Conservation (phyloP, 176 grass and related monocot genomes). For the Zea mays region DNA sequence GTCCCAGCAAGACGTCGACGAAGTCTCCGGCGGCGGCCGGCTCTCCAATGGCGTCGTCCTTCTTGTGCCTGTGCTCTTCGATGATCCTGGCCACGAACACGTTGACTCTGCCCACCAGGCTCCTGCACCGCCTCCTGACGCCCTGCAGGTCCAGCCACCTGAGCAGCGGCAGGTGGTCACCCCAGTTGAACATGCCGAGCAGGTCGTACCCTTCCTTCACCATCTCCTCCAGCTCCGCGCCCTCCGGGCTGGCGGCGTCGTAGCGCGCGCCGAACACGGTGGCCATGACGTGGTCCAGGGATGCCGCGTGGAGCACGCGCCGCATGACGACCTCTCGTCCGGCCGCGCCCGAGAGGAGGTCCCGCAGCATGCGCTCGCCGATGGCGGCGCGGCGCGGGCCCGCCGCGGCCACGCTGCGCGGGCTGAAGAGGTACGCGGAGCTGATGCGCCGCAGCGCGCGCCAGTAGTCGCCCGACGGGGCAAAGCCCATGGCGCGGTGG, state of each 20-base stretch:
- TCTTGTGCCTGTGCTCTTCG: constrained; percentile 54
- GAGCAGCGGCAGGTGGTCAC: constrained; percentile 57
- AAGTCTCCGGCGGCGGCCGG: constrained; percentile 43
- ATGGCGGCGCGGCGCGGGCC: constrained; percentile 41
- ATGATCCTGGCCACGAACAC: constrained; percentile 60
- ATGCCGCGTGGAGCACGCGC: constrained; percentile 48
- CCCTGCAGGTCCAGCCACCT: constrained; percentile 64
- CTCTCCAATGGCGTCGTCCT: not conserved
- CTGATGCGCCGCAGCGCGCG: constrained; percentile 56
- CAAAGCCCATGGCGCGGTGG: constrained; percentile 89
- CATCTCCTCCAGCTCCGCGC: constrained; percentile 51
- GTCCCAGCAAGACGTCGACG: constrained; percentile 58
- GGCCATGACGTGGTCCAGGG: constrained; percentile 63
- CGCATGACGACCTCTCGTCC: constrained; percentile 2
- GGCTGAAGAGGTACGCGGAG: constrained; percentile 60
- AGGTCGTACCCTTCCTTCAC: constrained; percentile 73
- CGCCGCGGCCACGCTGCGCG: constrained; percentile 40
- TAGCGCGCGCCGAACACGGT: constrained; percentile 56
- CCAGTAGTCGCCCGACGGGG: constrained; percentile 73
- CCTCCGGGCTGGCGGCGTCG: constrained; percentile 40
- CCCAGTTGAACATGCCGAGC: constrained; percentile 72
- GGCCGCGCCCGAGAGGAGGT: not conserved
- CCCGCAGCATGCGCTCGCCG: constrained; percentile 40
- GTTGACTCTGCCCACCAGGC: constrained; percentile 51
- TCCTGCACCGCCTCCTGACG: constrained; percentile 55